Evolutionary conservation across 306 rosid genomes (phyloP), one percentile per base, ranked within the genome.

Genomic region (Medicago lupulina): DNA sequence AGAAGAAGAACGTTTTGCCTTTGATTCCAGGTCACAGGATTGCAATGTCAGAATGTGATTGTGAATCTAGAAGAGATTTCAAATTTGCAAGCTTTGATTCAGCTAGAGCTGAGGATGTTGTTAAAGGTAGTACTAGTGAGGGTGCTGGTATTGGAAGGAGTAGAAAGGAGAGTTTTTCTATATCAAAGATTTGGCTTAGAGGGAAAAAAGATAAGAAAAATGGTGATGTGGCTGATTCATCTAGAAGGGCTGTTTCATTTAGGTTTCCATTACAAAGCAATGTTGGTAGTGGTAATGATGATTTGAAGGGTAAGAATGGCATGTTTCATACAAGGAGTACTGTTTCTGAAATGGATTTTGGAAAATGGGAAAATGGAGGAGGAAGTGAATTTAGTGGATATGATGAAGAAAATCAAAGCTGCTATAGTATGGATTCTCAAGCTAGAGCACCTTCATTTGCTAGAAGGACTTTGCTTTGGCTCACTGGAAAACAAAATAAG

Each of bases 21-120:
- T 82, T 86, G 67, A 83, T 82, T 1, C 92, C 93, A 8, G 98
- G 97, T 9, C 86, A 67, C 43, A 86, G 87, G 74, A 76, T 65
- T 44, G 97, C 99, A 17, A 89, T 95, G 86, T 96, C 99, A 0
- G 99, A 92, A 73, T 92, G 89, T 31, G 98, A 87, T 65, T 89
- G 85, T 57, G 99, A 90, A 67, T 92, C 99, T 0, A 76, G 85
- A 44, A 86, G 97, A 64, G 97, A 92, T 44, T 92, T 90, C 85
- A 89, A 83, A 77, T 86, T 92, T 80, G 43, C 76, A 67, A 80
- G 84, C 17, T 67, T 83, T 19, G 97, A 89, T 25, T 53, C 70
- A 31, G 16, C 31, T 7, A 72, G 9, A 74, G 70, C 73, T 63
- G 87, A 67, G 12, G 87, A 80, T 63, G 14, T 1, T 74, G 54